Conservation (phyloP, 129 eudicot species). For the carrot (Daucus carota) region DNA sequence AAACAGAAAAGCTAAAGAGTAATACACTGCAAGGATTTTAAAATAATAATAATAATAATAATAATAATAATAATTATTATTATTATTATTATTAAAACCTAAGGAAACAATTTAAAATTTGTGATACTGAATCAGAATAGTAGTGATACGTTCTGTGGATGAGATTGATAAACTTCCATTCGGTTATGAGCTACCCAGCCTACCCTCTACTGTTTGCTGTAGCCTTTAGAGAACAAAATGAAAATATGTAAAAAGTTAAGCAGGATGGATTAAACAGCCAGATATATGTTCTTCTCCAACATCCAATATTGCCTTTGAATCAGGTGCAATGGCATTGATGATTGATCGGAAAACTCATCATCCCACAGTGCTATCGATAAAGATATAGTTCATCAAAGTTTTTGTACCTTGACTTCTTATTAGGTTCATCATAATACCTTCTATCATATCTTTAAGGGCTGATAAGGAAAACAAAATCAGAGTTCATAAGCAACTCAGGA, state of each 20-base stretch:
- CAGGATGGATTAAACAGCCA: neutral
- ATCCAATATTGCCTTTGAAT: conserved; percentile 77
- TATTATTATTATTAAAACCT: too few species aligned
- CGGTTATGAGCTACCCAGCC: too few species aligned
- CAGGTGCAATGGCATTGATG: conserved; percentile 83
- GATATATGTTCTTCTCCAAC: conserved; percentile 91
- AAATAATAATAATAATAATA: too few species aligned
- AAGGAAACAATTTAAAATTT: neutral
- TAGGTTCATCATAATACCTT: conserved; percentile 90
- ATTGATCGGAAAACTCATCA: conserved; percentile 90
- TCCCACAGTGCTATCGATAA: conserved; percentile 92
- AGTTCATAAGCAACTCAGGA: neutral
- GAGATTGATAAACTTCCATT: too few species aligned
- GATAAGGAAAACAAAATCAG: conserved; percentile 17
- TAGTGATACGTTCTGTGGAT: neutral
- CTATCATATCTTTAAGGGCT: conserved; percentile 97
- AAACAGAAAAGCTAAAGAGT: neutral
- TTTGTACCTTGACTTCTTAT: conserved; percentile 76
- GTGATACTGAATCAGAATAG: neutral
- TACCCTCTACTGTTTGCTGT: neutral
- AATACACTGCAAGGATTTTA: too few species aligned
- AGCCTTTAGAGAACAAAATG: neutral
- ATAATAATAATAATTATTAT: too few species aligned
- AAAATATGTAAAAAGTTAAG: neutral
- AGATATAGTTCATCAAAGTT: conserved; percentile 84